Conservation (phyloP, 768 basidiomycete genomes). For the Lentinula edodes region DNA sequence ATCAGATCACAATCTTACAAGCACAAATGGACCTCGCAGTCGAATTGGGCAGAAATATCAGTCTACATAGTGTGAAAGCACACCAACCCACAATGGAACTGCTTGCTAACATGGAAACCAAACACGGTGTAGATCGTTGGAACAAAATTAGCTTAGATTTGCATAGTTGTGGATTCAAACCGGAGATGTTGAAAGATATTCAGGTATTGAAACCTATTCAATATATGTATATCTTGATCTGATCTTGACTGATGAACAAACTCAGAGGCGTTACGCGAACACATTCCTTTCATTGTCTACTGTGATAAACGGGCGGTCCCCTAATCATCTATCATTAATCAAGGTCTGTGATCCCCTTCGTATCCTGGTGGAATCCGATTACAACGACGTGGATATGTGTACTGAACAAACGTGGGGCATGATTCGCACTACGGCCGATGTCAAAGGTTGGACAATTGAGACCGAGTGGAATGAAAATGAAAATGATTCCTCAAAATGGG, state of each 20-base stretch:
- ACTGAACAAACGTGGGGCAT: conserved; percentile 73
- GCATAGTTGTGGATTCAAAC: conserved; percentile 85
- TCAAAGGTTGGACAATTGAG: conserved; percentile 78
- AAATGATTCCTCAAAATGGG: conserved; percentile 39
- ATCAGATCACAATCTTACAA: conserved; percentile 78
- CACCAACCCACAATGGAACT: conserved; percentile 65
- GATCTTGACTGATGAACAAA: background rate
- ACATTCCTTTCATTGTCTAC: conserved; percentile 86
- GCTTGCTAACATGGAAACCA: conserved; percentile 51
- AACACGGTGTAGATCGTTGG: conserved; percentile 54
- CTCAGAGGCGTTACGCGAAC: conserved; percentile 66
- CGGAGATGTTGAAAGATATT: conserved; percentile 67
- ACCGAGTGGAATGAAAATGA: conserved; percentile 41
- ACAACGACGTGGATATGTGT: conserved; percentile 55
- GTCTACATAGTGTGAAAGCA: conserved; percentile 83
- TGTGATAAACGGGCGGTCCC: conserved; percentile 72
- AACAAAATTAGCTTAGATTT: conserved; percentile 74
- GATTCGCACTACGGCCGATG: conserved; percentile 59
- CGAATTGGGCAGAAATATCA: conserved; percentile 70
- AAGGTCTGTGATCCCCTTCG: conserved; percentile 55
- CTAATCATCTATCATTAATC: conserved; percentile 60
- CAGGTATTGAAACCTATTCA: conserved; percentile 43
- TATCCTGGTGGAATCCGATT: conserved; percentile 86
- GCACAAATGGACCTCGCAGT: conserved; percentile 84
- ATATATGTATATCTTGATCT: background rate